Evolutionary conservation across 495 filamentous ascomycete species (phyloP).

Genomic region (Trichoderma erinaceum): DNA sequence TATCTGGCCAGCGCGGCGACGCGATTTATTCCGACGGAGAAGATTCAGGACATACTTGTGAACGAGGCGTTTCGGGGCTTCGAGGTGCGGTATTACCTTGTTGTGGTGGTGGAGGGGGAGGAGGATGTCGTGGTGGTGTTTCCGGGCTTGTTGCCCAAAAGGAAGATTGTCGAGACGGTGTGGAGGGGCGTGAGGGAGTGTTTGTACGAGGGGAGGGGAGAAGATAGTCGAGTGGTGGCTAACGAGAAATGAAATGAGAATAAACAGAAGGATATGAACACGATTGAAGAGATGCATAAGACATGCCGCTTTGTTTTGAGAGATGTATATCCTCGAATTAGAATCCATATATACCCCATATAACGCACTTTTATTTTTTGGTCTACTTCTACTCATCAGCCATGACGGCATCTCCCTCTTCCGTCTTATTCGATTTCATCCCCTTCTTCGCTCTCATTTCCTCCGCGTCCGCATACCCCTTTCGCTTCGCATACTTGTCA

Average conservation of each 20-base stretch:
- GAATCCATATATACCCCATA: not conserved
- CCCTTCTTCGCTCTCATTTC: slow-evolving; percentile 35
- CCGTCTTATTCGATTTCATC: not conserved
- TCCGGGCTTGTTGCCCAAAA: slow-evolving; percentile 67
- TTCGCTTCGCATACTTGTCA: slow-evolving; percentile 65
- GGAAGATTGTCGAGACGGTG: slow-evolving; percentile 71
- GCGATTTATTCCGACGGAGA: slow-evolving; percentile 86
- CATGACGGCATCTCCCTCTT: not conserved
- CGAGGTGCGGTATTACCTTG: slow-evolving; percentile 82
- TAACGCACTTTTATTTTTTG: not conserved
- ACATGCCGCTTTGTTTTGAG: not conserved
- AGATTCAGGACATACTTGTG: slow-evolving; percentile 87
- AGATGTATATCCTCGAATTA: not conserved
- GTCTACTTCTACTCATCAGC: not conserved
- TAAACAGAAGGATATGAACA: not conserved
- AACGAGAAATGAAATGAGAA: slow-evolving; percentile 14
- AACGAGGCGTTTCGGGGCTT: slow-evolving; percentile 95
- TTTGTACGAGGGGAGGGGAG: slow-evolving; percentile 58
- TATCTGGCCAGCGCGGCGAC: slow-evolving; percentile 57
- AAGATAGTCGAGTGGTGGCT: not conserved
- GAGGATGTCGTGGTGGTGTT: slow-evolving; percentile 87
- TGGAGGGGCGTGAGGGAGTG: slow-evolving; percentile 74
- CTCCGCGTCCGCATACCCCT: slow-evolving; percentile 48
- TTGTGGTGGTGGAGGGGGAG: slow-evolving; percentile 88
- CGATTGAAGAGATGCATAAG: not conserved